Base-by-base conservation (phyloP, 257 asterid genomes). In the Salvia rosmarinus region DNA sequence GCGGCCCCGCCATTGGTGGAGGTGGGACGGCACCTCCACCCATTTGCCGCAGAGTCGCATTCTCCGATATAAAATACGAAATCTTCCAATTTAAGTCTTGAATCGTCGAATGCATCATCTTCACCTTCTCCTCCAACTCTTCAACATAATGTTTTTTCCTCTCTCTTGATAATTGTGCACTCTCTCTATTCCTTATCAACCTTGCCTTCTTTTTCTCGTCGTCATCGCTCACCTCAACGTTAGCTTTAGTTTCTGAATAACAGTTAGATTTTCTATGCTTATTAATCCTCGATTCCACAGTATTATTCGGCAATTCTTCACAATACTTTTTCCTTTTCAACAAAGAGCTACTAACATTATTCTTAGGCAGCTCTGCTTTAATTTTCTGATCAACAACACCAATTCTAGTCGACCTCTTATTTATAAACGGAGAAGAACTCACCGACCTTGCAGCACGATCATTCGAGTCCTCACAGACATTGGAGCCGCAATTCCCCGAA, bases 131-230 rank as follows among this genome's bases (percentile, higher is more conserved):
- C 85, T 91, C 98, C 70, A 91, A 88, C 77, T 89, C 98, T 55
- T 85, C 96, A n/a, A 89, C 89, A 61, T 89, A 88, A 58, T 86
- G 94, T 79, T 88, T 91, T 82, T 85, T 91, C 79, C 98, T 85
- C 81, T 86, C 90, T 73, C 98, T 84, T 0, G 98, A 91, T 39
- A 91, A 74, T 20, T 89, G 98, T 14, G 98, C 98, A 84, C 98
- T 91, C 82, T 91, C 98, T 64, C 98, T 85, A 58, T 91, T 91
- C 89, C 98, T 91, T 75, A 89, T 77, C 78, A 91, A 77, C 82
- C 98, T 87, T 1, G 94, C 90, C 76, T 82, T 86, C 79, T 71
- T 86, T 76, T 81, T 91, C 77, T 78, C 95, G 0, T 89, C 95
- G 35, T 81, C 95, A 23, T 69, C 95, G n/a, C 80, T 68, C 71